A percentile compares a stretch with the other conserved stretches of the same genome.
Evolutionary conservation across 2,329 filamentous ascomycete genomes (phyloP).

Genomic region (Cytospora piceicola): DNA sequence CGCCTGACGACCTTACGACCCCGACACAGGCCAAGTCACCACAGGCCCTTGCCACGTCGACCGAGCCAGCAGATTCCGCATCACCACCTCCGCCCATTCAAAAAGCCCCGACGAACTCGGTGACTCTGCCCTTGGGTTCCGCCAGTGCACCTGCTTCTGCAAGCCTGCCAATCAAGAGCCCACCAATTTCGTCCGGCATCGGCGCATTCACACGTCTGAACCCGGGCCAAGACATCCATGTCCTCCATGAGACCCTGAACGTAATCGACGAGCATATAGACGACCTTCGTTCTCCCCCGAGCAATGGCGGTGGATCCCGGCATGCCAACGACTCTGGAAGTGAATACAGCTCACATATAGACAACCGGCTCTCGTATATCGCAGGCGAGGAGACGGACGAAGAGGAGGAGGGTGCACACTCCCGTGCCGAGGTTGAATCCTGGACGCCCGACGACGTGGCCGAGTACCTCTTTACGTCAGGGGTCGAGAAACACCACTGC

Average conservation of each 20-base stretch:
- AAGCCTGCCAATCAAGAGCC: conserved; percentile 35
- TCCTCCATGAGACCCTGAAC: conserved; percentile 91
- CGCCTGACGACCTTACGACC: conserved; percentile 4
- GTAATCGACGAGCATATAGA: conserved; percentile 98
- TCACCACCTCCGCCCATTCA: conserved; percentile 28
- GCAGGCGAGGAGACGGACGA: conserved; percentile 95
- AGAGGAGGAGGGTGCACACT: conserved; percentile 76
- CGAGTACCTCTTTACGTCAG: conserved; percentile 82
- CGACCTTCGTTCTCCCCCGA: conserved; percentile 67
- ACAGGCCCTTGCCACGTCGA: conserved; percentile 21
- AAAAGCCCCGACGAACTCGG: conserved; percentile 38
- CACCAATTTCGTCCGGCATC: conserved; percentile 30
- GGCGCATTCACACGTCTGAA: conserved; percentile 33
- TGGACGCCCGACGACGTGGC: conserved; percentile 86
- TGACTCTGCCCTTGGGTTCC: conserved; percentile 48
- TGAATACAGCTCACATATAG: conserved; percentile 82
- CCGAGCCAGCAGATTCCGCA: conserved; percentile 31
- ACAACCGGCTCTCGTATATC: conserved; percentile 84
- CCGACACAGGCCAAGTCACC: conserved; percentile 15
- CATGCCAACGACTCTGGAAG: conserved; percentile 77
- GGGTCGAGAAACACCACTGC: conserved; percentile 88
- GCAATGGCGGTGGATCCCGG: conserved; percentile 54
- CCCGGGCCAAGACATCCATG: conserved; percentile 66
- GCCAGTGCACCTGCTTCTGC: conserved; percentile 37
- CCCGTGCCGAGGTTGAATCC: conserved; percentile 69